Evolutionary conservation across 2,329 filamentous ascomycete species (phyloP), one percentile per base, ranked within the genome.

Genomic region (Lachnellula suecica): DNA sequence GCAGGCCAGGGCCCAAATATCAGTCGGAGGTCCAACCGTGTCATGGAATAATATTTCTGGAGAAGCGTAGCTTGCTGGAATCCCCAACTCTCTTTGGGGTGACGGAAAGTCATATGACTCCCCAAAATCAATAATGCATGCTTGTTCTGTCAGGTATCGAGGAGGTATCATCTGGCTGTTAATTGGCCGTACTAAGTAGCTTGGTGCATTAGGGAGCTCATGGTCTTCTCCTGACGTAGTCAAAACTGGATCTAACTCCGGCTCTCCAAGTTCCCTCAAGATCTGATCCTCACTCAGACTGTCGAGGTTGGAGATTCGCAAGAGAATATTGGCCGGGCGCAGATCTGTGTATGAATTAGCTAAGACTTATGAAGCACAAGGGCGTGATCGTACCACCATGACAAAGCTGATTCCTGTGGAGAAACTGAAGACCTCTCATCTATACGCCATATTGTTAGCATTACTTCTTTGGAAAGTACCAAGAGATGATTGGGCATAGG

Each of bases 1-100:
- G 42, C 51, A 53, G 35, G 24, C 51, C 17, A 53, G 47, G 10
- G 51, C 51, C 51, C 51, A 53, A 3, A 53, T 20, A 41, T 53
- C 51, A 38, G 17, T 46, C 8, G 22, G 41, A 24, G 40, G 15
- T n/a, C 51, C 44, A 23, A 46, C 41, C 44, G 31, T 40, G 19
- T 25, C 25, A 13, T 53, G 23, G 22, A 53, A 9, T 34, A 53
- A 49, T 22, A 53, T 7, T 20, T 53, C 51, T 17, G 41, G 41
- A 20, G 41, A 23, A 7, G 10, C 11, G 41, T 25, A 43, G 22
- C 10, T 22, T 23, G n/a, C n/a, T 4, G 22, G 19, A 25, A 43
- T 43, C 10, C 41, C 41, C 10, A 43, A 9, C 2, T 15, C 22
- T 25, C 24, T 22, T 15, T n/a, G 41, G 11, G 41, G 41, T 23